Base-by-base conservation (phyloP, 1,139 yeast species). In the Casaregolazyma lundiana region DNA sequence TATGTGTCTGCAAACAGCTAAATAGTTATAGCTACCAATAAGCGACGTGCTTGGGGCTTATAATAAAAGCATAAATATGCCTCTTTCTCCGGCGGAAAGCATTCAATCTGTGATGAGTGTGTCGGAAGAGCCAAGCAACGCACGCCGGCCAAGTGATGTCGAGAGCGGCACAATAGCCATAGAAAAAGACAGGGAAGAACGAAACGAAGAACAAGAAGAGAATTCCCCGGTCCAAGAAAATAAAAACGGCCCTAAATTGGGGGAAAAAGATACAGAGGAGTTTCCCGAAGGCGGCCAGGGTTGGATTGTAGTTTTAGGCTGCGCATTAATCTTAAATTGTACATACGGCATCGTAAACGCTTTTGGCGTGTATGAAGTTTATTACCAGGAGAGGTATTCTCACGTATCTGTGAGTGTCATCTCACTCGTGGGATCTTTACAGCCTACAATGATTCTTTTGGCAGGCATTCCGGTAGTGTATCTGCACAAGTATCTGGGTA, bases 301-400 rank as follows among this genome's bases (percentile, higher is more conserved):
- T 2, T 55, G 68, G 68, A 37, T 59, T 5, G 64, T 59, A 6
- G 57, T 64, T 17, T 38, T 53, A 1, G 65, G 64, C 11, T 47
- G 58, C 5, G 55, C 56, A 16, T 38, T 60, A 16, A 45, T 59
- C 29, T 49, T 55, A 37, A 53, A 53, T 18, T 53, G 55, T 15
- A 53, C 64, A 8, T 63, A 52, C 48, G 87, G 86, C 2, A 61
- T 80, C 42, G 71, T 76, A 51, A 79, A 78, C 53, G 63, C 80
- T 2, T 65, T 73, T 45, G 85, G 85, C 44, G 80, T 80, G 2
- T 75, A 79, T 42, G 81, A 80, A 58, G 70, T 80, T 2, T 78
- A 78, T 53, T 71, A 80, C 11, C 59, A 75, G 2, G 59, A 66
- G 69, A 74, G 52, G 75, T 77, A 54, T 65, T 80, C 53, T 55